phyloP scores from a whole-genome alignment of 2,329 filamentous ascomycete genomes.

The Orbilia oligospora region DNA sequence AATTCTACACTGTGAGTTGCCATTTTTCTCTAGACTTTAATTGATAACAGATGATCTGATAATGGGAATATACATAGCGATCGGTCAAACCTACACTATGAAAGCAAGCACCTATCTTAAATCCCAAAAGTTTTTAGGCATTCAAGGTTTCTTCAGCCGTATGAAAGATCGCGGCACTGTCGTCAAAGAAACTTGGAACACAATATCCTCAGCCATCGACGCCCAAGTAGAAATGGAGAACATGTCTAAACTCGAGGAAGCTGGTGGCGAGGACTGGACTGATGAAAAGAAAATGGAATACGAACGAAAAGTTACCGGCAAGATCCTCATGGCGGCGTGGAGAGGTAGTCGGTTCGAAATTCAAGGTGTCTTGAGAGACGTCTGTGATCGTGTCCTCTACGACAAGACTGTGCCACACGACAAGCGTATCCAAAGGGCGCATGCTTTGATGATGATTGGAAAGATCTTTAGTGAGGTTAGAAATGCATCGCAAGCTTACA shows the following conservation, averaged over 20 bases:
- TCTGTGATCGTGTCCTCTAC: conserved; percentile 89
- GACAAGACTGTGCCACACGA: conserved; percentile 82
- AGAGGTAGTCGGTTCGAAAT: conserved; percentile 97
- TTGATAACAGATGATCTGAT: not conserved
- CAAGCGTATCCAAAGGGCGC: conserved; percentile 91
- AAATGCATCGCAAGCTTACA: conserved; percentile 55
- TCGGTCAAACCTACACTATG: conserved; percentile 88
- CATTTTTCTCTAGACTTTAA: not conserved
- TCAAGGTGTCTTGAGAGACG: conserved; percentile 92
- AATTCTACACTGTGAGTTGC: conserved; percentile 64
- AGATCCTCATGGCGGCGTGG: conserved; percentile 98
- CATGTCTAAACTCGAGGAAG: conserved; percentile 96
- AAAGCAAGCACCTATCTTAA: conserved; percentile 91
- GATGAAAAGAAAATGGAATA: conserved; percentile 97
- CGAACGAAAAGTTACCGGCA: conserved; percentile 94
- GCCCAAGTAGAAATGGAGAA: conserved; percentile 99
- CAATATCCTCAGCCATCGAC: conserved; percentile 94
- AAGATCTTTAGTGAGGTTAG: conserved; percentile 89
- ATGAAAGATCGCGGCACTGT: conserved; percentile 97
- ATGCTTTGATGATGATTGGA: conserved; percentile 88
- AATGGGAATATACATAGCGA: conserved; percentile 72
- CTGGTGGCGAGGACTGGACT: conserved; percentile 96
- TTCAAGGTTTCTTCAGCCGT: conserved; percentile 92
- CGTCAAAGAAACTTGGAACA: conserved; percentile 98
- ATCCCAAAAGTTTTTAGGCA: conserved; percentile 95